Evolutionary conservation across 805 yeast genomes (phyloP).

Genomic region (Ogataea angusta): DNA sequence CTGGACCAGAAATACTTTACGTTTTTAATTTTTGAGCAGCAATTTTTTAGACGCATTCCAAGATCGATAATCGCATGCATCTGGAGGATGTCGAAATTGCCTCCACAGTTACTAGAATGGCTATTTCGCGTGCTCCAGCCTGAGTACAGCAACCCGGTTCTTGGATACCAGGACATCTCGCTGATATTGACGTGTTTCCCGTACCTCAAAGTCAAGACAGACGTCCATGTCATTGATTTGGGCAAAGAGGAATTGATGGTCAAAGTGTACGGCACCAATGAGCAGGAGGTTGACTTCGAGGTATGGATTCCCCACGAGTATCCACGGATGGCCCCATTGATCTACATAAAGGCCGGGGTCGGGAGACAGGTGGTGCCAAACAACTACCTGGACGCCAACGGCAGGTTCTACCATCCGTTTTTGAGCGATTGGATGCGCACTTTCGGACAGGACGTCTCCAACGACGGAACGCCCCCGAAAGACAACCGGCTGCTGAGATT

Average conservation of each 20-base stretch:
- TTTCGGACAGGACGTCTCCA: slow-evolving; percentile 20
- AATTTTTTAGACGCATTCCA: not conserved
- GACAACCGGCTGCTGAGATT: slow-evolving; percentile 29
- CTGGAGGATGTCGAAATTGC: slow-evolving; percentile 21
- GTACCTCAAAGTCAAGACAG: slow-evolving; percentile 65
- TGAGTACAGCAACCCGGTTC: slow-evolving; percentile 57
- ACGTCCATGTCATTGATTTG: slow-evolving; percentile 50
- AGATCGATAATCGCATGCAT: not conserved
- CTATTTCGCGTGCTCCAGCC: slow-evolving; percentile 53
- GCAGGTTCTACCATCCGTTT: slow-evolving; percentile 67
- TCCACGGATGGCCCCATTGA: slow-evolving; percentile 67
- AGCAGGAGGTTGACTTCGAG: slow-evolving; percentile 54
- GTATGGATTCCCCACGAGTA: slow-evolving; percentile 76
- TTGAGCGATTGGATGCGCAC: slow-evolving; percentile 51
- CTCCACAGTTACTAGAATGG: slow-evolving; percentile 50
- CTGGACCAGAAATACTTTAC: not conserved
- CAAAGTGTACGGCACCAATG: slow-evolving; percentile 59
- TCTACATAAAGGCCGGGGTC: slow-evolving; percentile 52
- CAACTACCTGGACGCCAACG: slow-evolving; percentile 66
- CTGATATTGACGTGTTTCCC: slow-evolving; percentile 48
- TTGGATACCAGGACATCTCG: slow-evolving; percentile 61
- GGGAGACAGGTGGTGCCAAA: slow-evolving; percentile 51
- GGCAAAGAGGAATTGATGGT: slow-evolving; percentile 63
- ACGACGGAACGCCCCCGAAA: slow-evolving; percentile 24
- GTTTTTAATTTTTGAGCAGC: slow-evolving; percentile 6